Percentiles rank a stretch among this genome's conserved stretches.
Conservation (phyloP, 345 rosid species). For the Erysimum cheiranthoides region DNA sequence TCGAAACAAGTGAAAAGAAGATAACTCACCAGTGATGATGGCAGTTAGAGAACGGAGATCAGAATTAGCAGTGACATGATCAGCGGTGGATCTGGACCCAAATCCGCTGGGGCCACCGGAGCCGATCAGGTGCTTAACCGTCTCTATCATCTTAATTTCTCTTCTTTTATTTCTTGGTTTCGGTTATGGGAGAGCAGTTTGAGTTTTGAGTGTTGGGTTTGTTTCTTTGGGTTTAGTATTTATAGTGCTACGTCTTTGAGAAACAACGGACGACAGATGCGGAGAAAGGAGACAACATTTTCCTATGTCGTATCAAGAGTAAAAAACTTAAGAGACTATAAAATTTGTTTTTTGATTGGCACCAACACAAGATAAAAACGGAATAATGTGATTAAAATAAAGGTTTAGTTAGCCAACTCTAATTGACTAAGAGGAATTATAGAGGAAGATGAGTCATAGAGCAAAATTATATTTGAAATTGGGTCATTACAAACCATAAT, state of each 20-base stretch:
- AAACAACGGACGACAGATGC: slow-evolving; percentile 17
- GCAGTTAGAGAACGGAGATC: slow-evolving; percentile 37
- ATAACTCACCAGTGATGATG: slow-evolving; percentile 42
- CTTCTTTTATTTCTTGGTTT: slow-evolving; percentile 12
- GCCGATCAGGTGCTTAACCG: slow-evolving; percentile 80
- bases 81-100: slow-evolving; percentile 93
- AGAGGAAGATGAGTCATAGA: slow-evolving; percentile 42
- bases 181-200: slow-evolving; percentile 37
- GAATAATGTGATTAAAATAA: slow-evolving; percentile 7
- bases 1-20: not conserved
- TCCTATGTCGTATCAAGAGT: not conserved
- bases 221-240: slow-evolving; percentile 14
- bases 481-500: slow-evolving; percentile 38
- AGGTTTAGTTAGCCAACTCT: slow-evolving; percentile 51
- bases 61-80: slow-evolving; percentile 57
- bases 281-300: slow-evolving; percentile 37
- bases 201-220: slow-evolving; percentile 10
- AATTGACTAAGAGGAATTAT: slow-evolving; percentile 34
- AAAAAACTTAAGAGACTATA: not conserved
- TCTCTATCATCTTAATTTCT: slow-evolving; percentile 76
- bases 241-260: slow-evolving; percentile 44
- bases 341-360: not conserved
- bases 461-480: slow-evolving; percentile 26
- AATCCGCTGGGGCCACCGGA: slow-evolving; percentile 78
- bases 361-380: slow-evolving; percentile 5